Base-by-base conservation (phyloP, 495 filamentous ascomycete species). In the Bombardia bombarda region DNA sequence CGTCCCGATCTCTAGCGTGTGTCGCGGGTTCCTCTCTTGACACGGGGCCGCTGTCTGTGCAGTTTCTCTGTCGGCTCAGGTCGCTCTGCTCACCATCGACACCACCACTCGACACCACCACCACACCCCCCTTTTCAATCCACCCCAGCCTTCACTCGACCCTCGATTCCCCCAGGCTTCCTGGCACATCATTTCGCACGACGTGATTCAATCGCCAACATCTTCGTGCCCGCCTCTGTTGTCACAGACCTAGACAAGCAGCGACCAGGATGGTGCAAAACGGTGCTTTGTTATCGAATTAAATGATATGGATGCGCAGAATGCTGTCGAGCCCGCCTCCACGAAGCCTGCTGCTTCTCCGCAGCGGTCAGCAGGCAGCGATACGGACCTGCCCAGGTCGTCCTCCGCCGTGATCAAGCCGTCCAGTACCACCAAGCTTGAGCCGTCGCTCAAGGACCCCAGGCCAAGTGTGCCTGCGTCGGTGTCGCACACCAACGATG, bases 231-330 rank as follows among this genome's bases (percentile, higher is more conserved):
- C 33, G 33, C 50, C 26, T 43, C 25, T 34, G 16, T 40, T 39
- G 26, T 43, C 34, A 51, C 43, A 16, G 39, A 50, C 52, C 57
- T 57, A 46, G 55, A 60, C 46, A 59, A 59, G 49, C 55, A 64
- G 64, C 62, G 61, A 66, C 66, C 70, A 74, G 65, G 62, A 74
- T 74, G 70, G 62, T 74, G 70, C 57, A 70, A 57, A 65, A 62
- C 67, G 63, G 65, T 53, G 38, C 54, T 55, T 53, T 57, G 52
- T 65, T 51, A 59, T 61, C 53, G 56, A 71, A 71, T 68, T 70
- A 69, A 70, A 71, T 74, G 69, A 69, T 64, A 74, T 74, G 70
- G 70, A 74, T 72, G 69, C 70, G 70, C 70, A 72, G 64, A 74
- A 74, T 74, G 70, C 68, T 70, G 67, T 67, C 65, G 70, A 72